Evolutionary conservation across 495 filamentous ascomycete genomes (phyloP), one percentile per base, ranked within the genome.

Genomic region (Penicillium riverlandense): DNA sequence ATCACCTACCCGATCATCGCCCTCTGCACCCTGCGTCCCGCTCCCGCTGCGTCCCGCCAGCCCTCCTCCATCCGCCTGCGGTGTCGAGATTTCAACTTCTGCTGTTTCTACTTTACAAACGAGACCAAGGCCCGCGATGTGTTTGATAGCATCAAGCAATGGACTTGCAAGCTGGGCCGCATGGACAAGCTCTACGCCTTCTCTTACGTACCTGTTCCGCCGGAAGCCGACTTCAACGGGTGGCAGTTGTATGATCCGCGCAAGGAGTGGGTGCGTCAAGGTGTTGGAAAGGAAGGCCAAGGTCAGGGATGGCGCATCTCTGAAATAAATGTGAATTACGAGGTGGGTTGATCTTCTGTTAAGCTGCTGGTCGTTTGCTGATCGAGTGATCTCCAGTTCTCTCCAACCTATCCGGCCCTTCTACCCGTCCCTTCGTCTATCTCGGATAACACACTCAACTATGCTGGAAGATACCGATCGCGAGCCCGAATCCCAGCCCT

Each of bases 361-460:
- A n/a, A 36, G 9, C 11, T 13, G 34, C 38, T 22, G 42, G 31
- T 8, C 28, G 12, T 34, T 40, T 49, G 42, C 57, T 75, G 36
- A 73, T 54, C 49, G 40, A 6, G 22, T 3, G 11, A 35, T 30
- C 7, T 55, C 29, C 45, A 86, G 82, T 97, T 96, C 58, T 95
- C 90, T 28, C 82, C 87, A 10, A 99, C 94, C n/a, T 99, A 99
- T 62, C 92, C 92, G 31, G 82, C 83, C 1, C 49, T 95, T 14
- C 76, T 99, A 10, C 79, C 79, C 22, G 88, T 97, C 12, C 92
- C 92, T 14, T 79, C 82, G 29, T 76, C 79, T 37, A 94, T 99
- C 52, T 97, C 92, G 34, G 92, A 99, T 65, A 97, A 90, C 52
- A 89, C 89, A 36, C 78, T 99, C 43, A 95, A 95, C 48, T 96